These are phyloP conservation scores for Mycena indigotica DNA, from an alignment of 768 basidiomycete species.

Conservation along the genomic window DNA sequence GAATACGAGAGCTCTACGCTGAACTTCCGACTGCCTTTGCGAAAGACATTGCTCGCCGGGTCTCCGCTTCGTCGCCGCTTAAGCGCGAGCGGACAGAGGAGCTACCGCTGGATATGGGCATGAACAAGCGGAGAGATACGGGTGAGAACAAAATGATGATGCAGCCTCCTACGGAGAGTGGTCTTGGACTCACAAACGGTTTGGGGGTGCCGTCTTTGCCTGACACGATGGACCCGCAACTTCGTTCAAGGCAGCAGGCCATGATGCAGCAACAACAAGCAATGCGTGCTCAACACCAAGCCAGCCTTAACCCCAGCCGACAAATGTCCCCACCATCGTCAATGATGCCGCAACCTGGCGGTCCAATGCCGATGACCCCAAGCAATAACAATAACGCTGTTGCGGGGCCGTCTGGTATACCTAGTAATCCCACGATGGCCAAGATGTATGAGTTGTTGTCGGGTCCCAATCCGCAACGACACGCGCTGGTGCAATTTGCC, in stretches of 20 bases:
- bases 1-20: conserved; percentile 65
- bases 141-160: conserved; percentile 59
- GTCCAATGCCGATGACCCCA: no score
- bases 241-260: conserved; percentile 11
- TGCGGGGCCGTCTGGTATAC: conserved; percentile 26
- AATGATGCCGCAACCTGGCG: conserved; percentile 13
- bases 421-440: conserved; percentile 8
- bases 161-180: conserved; percentile 36
- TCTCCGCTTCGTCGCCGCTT: conserved; percentile 31
- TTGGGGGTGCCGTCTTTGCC: neutral
- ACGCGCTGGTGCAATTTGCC: conserved; percentile 64
- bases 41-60: conserved; percentile 56
- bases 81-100: conserved; percentile 71
- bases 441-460: conserved; percentile 51
- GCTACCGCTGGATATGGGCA: conserved; percentile 25
- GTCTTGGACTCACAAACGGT: conserved; percentile 36
- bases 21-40: conserved; percentile 64
- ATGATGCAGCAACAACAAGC: conserved; percentile 16
- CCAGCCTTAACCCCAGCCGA: conserved; percentile 31
- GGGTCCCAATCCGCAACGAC: conserved; percentile 32
- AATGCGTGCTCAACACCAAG: conserved; percentile 37
- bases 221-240: neutral
- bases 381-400: conserved; percentile 23
- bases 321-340: conserved; percentile 50
- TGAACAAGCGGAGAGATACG: conserved; percentile 68